These are phyloP conservation scores for Calophaca sinica DNA, from an alignment of 306 rosid species.

Conservation along the genomic window DNA sequence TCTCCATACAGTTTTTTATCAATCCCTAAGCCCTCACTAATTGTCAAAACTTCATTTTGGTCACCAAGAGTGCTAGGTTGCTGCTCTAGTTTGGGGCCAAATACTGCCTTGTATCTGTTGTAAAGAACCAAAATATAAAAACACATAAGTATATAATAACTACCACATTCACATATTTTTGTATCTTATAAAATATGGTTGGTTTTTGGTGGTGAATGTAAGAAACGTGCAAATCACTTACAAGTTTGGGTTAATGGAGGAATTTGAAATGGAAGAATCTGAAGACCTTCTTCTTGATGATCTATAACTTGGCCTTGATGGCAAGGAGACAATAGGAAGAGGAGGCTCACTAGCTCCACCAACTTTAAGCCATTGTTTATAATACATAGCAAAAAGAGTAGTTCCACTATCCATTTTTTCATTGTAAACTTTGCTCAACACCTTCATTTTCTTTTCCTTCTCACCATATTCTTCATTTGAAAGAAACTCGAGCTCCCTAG, in stretches of 20 bases:
- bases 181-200: neutral
- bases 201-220: neutral
- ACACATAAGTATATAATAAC: slow-evolving; percentile 11
- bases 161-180: neutral
- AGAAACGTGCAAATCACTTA: slow-evolving; percentile 52
- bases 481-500: slow-evolving; percentile 62
- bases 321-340: slow-evolving; percentile 69
- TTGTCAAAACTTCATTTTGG: slow-evolving; percentile 46
- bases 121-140: slow-evolving; percentile 41
- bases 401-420: slow-evolving; percentile 81
- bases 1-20: slow-evolving; percentile 47
- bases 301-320: slow-evolving; percentile 55
- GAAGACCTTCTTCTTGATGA: slow-evolving; percentile 69
- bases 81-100: slow-evolving; percentile 63
- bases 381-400: slow-evolving; percentile 69
- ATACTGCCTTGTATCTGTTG: slow-evolving; percentile 71
- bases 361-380: slow-evolving; percentile 80
- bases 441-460: slow-evolving; percentile 61
- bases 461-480: slow-evolving; percentile 47
- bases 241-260: slow-evolving; percentile 71
- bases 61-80: slow-evolving; percentile 44
- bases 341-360: slow-evolving; percentile 72
- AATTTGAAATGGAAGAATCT: slow-evolving; percentile 60
- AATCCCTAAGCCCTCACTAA: slow-evolving; percentile 40
- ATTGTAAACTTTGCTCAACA: slow-evolving; percentile 62